Evolutionary conservation across 2,329 filamentous ascomycete species (phyloP), one percentile per base, ranked within the genome.

Genomic region (Cytospora paraplurivora): DNA sequence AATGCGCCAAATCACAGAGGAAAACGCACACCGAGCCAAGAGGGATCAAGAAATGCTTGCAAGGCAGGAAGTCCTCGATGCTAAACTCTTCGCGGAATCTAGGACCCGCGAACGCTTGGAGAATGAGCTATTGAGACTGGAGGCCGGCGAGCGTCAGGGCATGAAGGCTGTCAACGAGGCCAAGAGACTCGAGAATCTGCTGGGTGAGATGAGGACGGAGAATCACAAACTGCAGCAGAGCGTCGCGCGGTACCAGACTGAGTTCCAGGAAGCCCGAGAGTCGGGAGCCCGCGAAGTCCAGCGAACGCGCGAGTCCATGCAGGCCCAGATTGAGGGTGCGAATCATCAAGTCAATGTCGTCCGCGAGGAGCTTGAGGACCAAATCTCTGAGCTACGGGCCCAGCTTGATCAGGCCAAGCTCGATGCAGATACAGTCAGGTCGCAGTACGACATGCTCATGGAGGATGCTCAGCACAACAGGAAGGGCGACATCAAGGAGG

Each of bases 271-370:
- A 71, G 91, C 92, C 11, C 87, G 90, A 67, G 92, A 97, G 70
- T 88, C 87, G 56, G 92, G 87, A 62, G 87, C 89, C 49, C 84
- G 86, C 44, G 93, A 98, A 73, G 88, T 96, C 52, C 88, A 94
- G 74, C 89, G 92, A 54, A 91, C 89, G 15, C 90, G 90, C 64
- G 85, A 89, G 67, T 83, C 91, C 5, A 82, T 97, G 81, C 90
- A 96, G 74, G 84, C 85, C 13, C 92, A 97, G 72, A 80, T 97
- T 38, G 92, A 97, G 64, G 82, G 87, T 47, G 91, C 93, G 58
- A 95, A 93, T 72, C 88, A 91, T 73, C 89, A 96, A 71, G 90
- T 94, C 75, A 94, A 96, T 71, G 85, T 90, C 61, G 87, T 94
- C 34, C 89, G 92, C 59, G 87, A 90, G 54, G 90, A 94, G 71